Evolutionary conservation across 2,329 filamentous ascomycete genomes (phyloP), one percentile per base, ranked within the genome.

Genomic region (Xylariales sp.): DNA sequence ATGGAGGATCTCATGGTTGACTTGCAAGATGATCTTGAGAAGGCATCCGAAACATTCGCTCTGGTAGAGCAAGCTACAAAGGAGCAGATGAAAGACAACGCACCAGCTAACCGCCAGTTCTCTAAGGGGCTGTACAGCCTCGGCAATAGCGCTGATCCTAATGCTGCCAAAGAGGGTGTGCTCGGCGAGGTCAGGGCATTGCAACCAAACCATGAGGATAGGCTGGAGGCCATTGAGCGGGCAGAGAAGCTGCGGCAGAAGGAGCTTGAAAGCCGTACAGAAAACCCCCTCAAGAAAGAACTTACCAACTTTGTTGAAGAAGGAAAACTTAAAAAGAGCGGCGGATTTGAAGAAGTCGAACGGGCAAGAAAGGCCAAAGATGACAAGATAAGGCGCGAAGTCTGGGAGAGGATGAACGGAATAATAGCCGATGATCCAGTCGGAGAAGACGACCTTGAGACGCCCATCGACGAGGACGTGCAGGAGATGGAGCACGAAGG

Each of bases 11-110:
- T 98, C 45, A 84, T 91, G 47, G 81, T 90, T 30, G 93, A 98
- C 67, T 67, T 98, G 46, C 82, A 93, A 54, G 90, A 96, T 55
- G 93, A 98, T 66, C 71, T 98, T 32, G 90, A 97, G 59, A 96
- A 97, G 66, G 90, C 91, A 2, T 81, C 83, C 1, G 85, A 94
- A 61, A 97, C 93, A 0, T 95, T 98, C 56, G 85, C 88, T 17
- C 77, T 98, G 1, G 93, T 98, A 13, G 93, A 98, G 63, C 86
- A 97, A 64, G 93, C 93, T 7, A 97, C 90, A n/a, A 95, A 95
- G 65, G 89, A 97, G 64, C 93, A 98, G 59, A 86, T 94, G 63
- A 88, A 94, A 58, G 83, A 85, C 43, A 70, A 71, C 5, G 78
- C 77, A n/a, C 74, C 72, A 29, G 57, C 57, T 8, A 40, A 43